Evolutionary conservation across 306 rosid genomes (phyloP).

Genomic region (Mucuna pruriens): DNA sequence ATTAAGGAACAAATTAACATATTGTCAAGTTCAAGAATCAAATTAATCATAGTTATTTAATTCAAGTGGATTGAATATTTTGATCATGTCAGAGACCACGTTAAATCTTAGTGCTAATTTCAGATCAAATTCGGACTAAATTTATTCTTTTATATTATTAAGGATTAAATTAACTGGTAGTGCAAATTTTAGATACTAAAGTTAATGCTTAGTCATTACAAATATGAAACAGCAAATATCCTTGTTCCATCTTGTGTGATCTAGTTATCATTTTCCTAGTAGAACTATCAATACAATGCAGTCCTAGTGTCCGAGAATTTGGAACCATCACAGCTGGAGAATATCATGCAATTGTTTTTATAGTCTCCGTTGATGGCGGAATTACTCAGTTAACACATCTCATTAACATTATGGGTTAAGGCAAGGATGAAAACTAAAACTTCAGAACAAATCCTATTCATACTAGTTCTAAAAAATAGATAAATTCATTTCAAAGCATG

Average conservation of each 20-base stretch:
- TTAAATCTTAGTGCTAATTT: too few relatives aligned
- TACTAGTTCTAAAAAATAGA: background rate
- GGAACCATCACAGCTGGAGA: background rate
- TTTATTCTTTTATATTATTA: background rate
- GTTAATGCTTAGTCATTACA: background rate
- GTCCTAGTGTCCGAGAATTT: background rate
- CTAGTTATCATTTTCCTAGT: background rate
- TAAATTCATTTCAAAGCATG: slow-evolving; percentile 12
- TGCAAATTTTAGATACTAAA: background rate
- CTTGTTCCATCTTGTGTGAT: background rate
- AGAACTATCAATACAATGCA: background rate
- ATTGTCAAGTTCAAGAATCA: too few relatives aligned
- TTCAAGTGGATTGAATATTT: too few relatives aligned
- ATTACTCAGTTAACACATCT: background rate
- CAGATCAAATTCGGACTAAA: background rate
- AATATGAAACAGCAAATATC: background rate
- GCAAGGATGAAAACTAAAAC: background rate
- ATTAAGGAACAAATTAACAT: too few relatives aligned
- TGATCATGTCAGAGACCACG: too few relatives aligned
- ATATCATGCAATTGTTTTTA: background rate
- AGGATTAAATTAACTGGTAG: background rate
- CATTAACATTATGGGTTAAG: slow-evolving; percentile 4
- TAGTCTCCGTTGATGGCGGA: background rate
- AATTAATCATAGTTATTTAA: too few relatives aligned
- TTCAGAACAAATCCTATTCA: background rate